phyloP scores from a whole-genome alignment of 106 monocot genomes.

The Hemerocallis citrina region DNA sequence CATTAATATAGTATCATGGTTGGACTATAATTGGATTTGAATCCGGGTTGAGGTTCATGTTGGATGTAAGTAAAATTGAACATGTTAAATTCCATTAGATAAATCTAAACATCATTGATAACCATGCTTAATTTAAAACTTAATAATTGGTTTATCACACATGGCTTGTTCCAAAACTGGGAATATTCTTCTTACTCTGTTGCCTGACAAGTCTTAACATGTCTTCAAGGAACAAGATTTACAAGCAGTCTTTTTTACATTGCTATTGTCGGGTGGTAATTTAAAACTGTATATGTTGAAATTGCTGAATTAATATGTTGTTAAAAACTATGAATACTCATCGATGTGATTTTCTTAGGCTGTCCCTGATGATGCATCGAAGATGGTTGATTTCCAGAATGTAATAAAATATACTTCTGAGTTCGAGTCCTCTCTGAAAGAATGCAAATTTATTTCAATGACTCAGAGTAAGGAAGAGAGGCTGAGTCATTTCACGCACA shows the following conservation, averaged over 20 bases:
- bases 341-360: constrained; percentile 38
- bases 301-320: no score
- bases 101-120: no score
- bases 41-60: no score
- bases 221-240: neutral
- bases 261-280: neutral
- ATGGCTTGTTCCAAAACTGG: no score
- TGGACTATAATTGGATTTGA: no score
- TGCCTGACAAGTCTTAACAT: neutral
- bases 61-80: no score
- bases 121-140: no score
- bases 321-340: no score
- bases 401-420: constrained; percentile 54
- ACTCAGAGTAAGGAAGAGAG: constrained; percentile 51
- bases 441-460: constrained; percentile 62
- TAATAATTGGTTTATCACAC: no score
- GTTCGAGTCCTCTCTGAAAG: constrained; percentile 70
- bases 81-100: no score
- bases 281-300: constrained; percentile 7
- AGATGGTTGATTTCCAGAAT: constrained; percentile 67
- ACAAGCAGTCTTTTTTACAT: neutral
- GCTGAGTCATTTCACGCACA: constrained; percentile 59
- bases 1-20: no score
- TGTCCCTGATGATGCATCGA: constrained; percentile 80
- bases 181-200: neutral